A percentile compares a stretch with the other conserved stretches of the same genome.
Conservation (phyloP, 768 basidiomycete genomes). For the Megacollybia marginata region DNA sequence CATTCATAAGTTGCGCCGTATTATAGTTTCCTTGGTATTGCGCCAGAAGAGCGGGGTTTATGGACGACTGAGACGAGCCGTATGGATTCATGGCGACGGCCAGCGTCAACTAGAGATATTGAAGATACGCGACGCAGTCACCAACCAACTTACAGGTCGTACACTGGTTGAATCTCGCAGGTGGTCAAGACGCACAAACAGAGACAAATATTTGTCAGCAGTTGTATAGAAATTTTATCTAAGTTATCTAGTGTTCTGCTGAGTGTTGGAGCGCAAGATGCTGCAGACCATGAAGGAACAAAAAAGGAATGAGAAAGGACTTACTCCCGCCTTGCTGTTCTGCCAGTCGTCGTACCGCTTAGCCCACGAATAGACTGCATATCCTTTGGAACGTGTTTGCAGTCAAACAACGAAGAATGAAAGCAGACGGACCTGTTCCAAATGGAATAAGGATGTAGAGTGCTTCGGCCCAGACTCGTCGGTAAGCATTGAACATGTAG, state of each 20-base stretch:
- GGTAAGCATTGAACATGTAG: conserved; percentile 86
- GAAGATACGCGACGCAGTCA: no score
- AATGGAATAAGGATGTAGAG: conserved; percentile 79
- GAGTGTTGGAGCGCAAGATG: no score
- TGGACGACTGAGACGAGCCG: not conserved
- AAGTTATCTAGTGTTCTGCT: no score
- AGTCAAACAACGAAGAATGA: not conserved
- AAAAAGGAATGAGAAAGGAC: no score
- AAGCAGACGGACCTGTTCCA: conserved; percentile 57
- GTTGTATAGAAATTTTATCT: no score
- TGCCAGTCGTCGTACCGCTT: conserved; percentile 57
- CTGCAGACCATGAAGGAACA: no score
- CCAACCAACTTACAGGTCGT: no score
- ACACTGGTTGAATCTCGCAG: no score
- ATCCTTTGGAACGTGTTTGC: conserved; percentile 37
- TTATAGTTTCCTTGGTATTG: not conserved
- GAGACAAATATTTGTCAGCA: no score
- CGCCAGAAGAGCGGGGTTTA: not conserved
- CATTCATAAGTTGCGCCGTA: not conserved
- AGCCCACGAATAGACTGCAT: conserved; percentile 74
- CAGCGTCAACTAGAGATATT: no score
- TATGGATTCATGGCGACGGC: not conserved
- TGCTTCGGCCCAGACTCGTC: conserved; percentile 62
- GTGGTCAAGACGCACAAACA: no score
- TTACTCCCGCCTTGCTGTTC: conserved; percentile 69